Evolutionary conservation across 1,139 yeast species (phyloP).

Genomic region (Geotrichum aggregatum): DNA sequence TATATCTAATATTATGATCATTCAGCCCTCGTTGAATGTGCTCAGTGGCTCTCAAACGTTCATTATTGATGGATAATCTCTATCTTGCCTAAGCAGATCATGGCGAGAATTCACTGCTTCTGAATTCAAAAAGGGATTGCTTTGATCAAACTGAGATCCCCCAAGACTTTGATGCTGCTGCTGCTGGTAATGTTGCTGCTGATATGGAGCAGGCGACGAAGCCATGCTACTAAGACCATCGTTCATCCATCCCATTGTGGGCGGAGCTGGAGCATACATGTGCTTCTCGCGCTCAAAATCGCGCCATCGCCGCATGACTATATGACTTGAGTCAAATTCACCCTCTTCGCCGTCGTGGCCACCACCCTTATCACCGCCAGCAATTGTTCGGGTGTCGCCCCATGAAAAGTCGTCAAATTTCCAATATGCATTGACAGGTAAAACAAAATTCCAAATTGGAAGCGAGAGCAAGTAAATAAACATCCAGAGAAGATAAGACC

Average conservation of each 20-base stretch:
- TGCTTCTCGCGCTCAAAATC: constrained; percentile 70
- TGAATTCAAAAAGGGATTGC: no score
- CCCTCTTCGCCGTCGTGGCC: constrained; percentile 71
- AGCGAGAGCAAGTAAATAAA: constrained; percentile 68
- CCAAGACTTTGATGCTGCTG: no score
- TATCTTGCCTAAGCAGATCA: no score
- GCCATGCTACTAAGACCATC: no score
- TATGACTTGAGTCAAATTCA: constrained; percentile 80
- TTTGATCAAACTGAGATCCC: no score
- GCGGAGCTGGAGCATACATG: constrained; percentile 2
- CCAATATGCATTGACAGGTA: constrained; percentile 85
- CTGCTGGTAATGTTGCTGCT: no score
- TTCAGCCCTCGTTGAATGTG: no score
- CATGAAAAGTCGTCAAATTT: constrained; percentile 92
- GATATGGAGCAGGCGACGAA: no score
- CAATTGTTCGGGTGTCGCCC: constrained; percentile 85
- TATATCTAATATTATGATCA: no score
- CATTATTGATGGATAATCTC: no score
- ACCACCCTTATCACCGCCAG: constrained; percentile 48
- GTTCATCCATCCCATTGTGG: neutral
- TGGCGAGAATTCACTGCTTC: no score
- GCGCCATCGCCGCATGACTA: constrained; percentile 88
- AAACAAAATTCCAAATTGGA: constrained; percentile 86
- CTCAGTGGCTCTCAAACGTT: no score
- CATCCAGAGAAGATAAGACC: constrained; percentile 72